Evolutionary conservation across 768 basidiomycete genomes (phyloP).

Genomic region (Podaxis sp.): DNA sequence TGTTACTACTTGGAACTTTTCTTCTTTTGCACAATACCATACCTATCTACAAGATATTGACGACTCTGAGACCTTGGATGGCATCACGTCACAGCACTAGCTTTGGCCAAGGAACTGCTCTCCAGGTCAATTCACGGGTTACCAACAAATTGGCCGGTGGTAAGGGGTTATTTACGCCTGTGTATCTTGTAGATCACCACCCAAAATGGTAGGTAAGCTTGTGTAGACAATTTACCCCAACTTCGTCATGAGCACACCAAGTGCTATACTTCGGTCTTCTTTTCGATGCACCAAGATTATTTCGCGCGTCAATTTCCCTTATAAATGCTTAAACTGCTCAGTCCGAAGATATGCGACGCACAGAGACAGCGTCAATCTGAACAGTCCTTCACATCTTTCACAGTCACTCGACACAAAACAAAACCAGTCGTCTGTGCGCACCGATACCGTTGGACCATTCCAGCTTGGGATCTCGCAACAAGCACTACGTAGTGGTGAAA

Average conservation of each 20-base stretch:
- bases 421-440: constrained; percentile 30
- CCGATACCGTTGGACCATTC: constrained; percentile 74
- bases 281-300: constrained; percentile 2
- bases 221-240: constrained; percentile 4
- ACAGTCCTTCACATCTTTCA: constrained; percentile 46
- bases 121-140: no score
- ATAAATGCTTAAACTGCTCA: not conserved
- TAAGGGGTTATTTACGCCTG: constrained; percentile 21
- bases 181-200: constrained; percentile 7
- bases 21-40: no score
- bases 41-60: not conserved
- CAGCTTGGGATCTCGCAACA: constrained; percentile 64
- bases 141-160: not conserved
- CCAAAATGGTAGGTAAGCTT: constrained; percentile 8
- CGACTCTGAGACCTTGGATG: not conserved
- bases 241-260: constrained; percentile 15
- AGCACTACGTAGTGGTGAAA: constrained; percentile 47
- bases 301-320: not conserved
- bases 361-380: constrained; percentile 32
- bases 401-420: constrained; percentile 62
- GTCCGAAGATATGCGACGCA: constrained; percentile 41
- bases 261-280: constrained; percentile 2
- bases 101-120: no score
- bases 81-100: no score
- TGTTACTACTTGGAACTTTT: not conserved